Conservation (phyloP, 768 basidiomycete genomes). For the Lentinula raphanica region DNA sequence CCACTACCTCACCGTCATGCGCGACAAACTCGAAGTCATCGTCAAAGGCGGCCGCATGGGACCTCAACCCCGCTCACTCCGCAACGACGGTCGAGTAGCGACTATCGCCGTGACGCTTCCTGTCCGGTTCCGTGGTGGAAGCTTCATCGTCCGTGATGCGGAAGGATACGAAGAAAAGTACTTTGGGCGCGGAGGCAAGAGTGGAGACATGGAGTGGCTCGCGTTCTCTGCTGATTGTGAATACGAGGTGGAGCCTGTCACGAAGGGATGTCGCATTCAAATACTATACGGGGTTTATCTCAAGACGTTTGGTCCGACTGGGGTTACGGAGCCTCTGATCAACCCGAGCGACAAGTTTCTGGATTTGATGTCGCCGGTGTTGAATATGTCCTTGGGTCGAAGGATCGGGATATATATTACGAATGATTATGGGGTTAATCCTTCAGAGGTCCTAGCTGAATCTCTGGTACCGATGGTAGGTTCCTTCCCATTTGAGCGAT, state of each 20-base stretch:
- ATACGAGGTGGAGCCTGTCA: conserved; percentile 66
- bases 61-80: conserved; percentile 45
- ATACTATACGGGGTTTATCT: conserved; percentile 70
- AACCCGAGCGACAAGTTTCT: conserved; percentile 71
- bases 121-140: conserved; percentile 68
- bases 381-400: conserved; percentile 67
- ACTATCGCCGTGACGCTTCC: conserved; percentile 73
- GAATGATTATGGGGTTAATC: conserved; percentile 65
- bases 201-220: conserved; percentile 71
- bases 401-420: conserved; percentile 70
- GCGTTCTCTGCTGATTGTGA: conserved; percentile 74
- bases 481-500: neutral
- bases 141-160: conserved; percentile 49
- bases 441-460: conserved; percentile 65
- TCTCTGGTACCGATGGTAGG: conserved; percentile 65
- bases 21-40: conserved; percentile 69
- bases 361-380: conserved; percentile 63
- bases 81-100: conserved; percentile 65
- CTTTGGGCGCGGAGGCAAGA: conserved; percentile 54
- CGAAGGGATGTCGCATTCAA: conserved; percentile 63
- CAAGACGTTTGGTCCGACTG: conserved; percentile 56
- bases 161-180: conserved; percentile 60
- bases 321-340: conserved; percentile 57
- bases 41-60: conserved; percentile 54
- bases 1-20: conserved; percentile 61